A percentile compares a stretch with the other conserved stretches of the same genome.
Evolutionary conservation across 169 alveolate genomes (phyloP).

Genomic region (Cryptosporidium andersoni): DNA sequence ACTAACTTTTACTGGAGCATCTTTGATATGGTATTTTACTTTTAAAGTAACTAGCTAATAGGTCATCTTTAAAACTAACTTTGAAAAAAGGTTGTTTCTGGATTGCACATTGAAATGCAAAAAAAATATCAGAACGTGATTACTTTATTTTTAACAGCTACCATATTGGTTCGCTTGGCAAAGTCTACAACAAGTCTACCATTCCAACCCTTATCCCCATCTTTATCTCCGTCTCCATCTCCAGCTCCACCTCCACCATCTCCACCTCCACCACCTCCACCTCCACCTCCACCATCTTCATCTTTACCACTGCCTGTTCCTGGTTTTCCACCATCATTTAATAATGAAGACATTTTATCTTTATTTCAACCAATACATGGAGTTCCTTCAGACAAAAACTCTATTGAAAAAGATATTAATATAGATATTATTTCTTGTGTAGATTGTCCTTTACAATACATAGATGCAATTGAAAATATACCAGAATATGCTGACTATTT

Average conservation of each 20-base stretch:
- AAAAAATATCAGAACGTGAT: neutral
- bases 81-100: too few species aligned
- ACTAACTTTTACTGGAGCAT: too few species aligned
- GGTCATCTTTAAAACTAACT: too few species aligned
- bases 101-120: too few species aligned
- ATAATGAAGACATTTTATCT: neutral
- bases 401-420: neutral
- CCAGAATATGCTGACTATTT: conserved; percentile 19
- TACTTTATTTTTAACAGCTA: neutral
- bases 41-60: too few species aligned
- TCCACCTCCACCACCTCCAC: neutral
- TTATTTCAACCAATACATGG: neutral
- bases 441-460: too few species aligned
- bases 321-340: too few species aligned
- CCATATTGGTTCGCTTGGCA: too few species aligned
- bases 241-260: neutral
- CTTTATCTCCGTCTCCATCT: neutral
- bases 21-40: too few species aligned
- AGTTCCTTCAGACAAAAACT: neutral
- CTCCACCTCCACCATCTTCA: conserved; percentile 47
- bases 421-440: conserved; percentile 3
- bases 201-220: neutral
- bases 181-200: neutral
- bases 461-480: conserved; percentile 2
- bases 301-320: neutral